Percentiles rank a stretch among this genome's conserved stretches.
phyloP scores from a whole-genome alignment of 768 basidiomycete genomes.

The Mycena vitilis region DNA sequence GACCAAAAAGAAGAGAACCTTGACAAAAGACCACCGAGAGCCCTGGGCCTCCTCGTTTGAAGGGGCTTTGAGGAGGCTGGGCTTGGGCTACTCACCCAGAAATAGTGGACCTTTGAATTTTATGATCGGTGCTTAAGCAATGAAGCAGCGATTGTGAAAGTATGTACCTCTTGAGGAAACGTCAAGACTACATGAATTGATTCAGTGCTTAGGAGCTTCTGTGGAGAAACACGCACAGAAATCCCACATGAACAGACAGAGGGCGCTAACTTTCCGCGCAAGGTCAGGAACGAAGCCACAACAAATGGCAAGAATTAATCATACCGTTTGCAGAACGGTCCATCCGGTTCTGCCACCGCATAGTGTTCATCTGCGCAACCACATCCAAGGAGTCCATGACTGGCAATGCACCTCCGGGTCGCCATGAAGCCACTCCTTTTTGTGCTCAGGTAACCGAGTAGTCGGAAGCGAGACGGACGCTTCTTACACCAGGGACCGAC shows the following conservation, averaged over 20 bases:
- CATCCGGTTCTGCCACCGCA: constrained; percentile 32
- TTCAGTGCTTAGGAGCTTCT: neutral
- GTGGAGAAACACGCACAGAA: constrained; percentile 23
- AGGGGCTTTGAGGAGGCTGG: no score
- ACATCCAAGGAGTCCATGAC: constrained; percentile 7
- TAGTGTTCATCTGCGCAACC: constrained; percentile 6
- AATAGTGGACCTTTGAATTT: constrained; percentile 28
- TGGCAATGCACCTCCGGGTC: neutral
- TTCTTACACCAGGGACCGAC: constrained; percentile 10
- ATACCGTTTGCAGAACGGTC: constrained; percentile 33
- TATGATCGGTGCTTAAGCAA: neutral
- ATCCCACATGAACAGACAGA: constrained; percentile 32
- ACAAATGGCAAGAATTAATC: neutral
- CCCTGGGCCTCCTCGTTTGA: constrained; percentile 5
- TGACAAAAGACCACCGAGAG: constrained; percentile 33
- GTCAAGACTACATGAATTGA: constrained; percentile 15
- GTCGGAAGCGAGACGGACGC: constrained; percentile 21
- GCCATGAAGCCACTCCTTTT: neutral
- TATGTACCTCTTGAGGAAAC: constrained; percentile 31
- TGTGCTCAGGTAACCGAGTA: constrained; percentile 13
- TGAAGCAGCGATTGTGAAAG: no score
- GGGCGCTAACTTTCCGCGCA: constrained; percentile 30
- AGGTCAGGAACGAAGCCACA: neutral
- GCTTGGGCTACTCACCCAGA: constrained; percentile 27
- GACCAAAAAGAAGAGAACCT: constrained; percentile 33